Percentiles rank a stretch among this genome's conserved stretches.
Evolutionary conservation across 441 rosid species (phyloP).

Genomic region (Pelargonium citronellum): DNA sequence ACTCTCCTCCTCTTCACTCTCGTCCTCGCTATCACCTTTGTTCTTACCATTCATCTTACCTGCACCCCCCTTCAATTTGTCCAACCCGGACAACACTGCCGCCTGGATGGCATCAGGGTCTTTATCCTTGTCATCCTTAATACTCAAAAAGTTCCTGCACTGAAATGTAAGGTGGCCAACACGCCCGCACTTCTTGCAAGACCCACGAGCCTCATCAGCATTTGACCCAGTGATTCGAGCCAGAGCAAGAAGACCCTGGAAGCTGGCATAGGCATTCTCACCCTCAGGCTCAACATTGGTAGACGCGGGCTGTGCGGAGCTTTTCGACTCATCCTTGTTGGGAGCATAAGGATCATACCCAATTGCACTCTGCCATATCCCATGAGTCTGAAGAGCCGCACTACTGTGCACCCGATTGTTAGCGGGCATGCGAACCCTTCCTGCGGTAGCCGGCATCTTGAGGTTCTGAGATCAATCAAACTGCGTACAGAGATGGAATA

Average conservation of each 20-base stretch:
- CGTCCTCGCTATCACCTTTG: slow-evolving; percentile 34
- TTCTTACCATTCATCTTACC: slow-evolving; percentile 40
- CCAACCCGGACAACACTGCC: slow-evolving; percentile 57
- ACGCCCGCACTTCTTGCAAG: slow-evolving; percentile 87
- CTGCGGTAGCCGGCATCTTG: slow-evolving; percentile 97
- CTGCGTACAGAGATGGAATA: not conserved
- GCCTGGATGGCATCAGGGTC: slow-evolving; percentile 54
- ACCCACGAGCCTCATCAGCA: slow-evolving; percentile 77
- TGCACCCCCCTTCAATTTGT: slow-evolving; percentile 49
- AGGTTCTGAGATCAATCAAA: slow-evolving; percentile 18
- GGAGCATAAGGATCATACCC: slow-evolving; percentile 98
- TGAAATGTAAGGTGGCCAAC: slow-evolving; percentile 87
- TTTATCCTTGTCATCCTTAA: slow-evolving; percentile 66
- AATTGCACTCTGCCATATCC: slow-evolving; percentile 95
- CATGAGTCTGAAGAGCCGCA: slow-evolving; percentile 92
- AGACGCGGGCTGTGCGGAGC: slow-evolving; percentile 29
- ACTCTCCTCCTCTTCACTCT: slow-evolving; percentile 63
- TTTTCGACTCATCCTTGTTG: slow-evolving; percentile 62
- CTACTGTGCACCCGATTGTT: slow-evolving; percentile 97
- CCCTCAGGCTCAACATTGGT: slow-evolving; percentile 48
- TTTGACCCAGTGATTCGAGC: slow-evolving; percentile 70
- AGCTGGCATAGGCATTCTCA: slow-evolving; percentile 71
- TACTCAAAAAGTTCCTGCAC: slow-evolving; percentile 75
- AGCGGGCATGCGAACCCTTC: slow-evolving; percentile 98
- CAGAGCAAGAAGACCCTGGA: slow-evolving; percentile 78